A percentile compares a stretch with the other conserved stretches of the same genome.
phyloP scores from a whole-genome alignment of 225 moss, liverwort and hornwort species.

The Takakia lepidozioides region DNA sequence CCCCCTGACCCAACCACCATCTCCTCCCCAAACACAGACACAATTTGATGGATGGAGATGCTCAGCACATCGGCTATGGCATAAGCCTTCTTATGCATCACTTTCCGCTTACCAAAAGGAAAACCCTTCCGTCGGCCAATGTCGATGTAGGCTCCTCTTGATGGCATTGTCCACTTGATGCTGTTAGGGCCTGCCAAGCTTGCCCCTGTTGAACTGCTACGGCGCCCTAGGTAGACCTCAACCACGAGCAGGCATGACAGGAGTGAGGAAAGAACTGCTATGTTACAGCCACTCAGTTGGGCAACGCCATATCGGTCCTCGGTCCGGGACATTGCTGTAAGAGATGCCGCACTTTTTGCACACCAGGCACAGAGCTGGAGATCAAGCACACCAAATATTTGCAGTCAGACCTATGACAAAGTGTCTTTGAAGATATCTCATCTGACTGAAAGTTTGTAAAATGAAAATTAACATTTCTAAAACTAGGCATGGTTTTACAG shows the following conservation, averaged over 20 bases:
- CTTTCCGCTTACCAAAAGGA: conserved; percentile 59
- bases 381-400: too few relatives aligned
- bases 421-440: too few relatives aligned
- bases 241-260: conserved; percentile 70
- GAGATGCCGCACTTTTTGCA: conserved; percentile 55
- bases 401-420: too few relatives aligned
- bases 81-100: conserved; percentile 78
- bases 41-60: conserved; percentile 69
- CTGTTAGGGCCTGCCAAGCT: conserved; percentile 69
- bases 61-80: conserved; percentile 76
- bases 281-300: conserved; percentile 69
- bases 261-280: conserved; percentile 62
- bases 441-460: too few relatives aligned
- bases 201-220: conserved; percentile 44
- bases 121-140: conserved; percentile 38
- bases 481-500: too few relatives aligned
- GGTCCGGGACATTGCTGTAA: conserved; percentile 53
- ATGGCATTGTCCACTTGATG: conserved; percentile 78
- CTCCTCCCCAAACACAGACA: conserved; percentile 67
- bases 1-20: conserved; percentile 48
- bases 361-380: conserved; percentile 68
- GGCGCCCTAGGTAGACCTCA: conserved; percentile 69
- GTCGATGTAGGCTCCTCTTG: conserved; percentile 43
- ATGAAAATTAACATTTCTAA: too few relatives aligned
- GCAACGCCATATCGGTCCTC: conserved; percentile 87